These are phyloP conservation scores for Sporopachydermia cereana DNA, from an alignment of 1,139 yeast species.

Conservation along the genomic window DNA sequence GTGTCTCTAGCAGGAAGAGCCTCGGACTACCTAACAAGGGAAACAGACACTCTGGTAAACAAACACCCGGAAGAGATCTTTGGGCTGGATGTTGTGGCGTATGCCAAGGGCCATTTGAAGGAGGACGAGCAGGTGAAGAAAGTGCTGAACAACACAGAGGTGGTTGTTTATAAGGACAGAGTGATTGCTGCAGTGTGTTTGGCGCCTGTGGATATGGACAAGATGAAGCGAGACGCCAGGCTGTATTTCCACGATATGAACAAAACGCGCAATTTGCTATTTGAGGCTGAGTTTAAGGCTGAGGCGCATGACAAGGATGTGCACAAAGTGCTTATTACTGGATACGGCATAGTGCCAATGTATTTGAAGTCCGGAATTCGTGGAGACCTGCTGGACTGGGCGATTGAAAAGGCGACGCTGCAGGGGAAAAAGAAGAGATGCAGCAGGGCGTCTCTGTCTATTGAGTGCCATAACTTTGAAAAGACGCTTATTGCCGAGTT, in stretches of 20 bases:
- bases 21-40: constrained; percentile 2
- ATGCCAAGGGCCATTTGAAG: background rate
- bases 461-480: constrained; percentile 3
- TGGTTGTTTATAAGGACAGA: background rate
- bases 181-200: constrained; percentile 2
- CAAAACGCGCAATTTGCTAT: background rate
- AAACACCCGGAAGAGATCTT: background rate
- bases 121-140: background rate
- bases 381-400: background rate
- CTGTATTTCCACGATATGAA: constrained; percentile 2
- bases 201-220: background rate
- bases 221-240: background rate
- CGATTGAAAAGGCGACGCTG: constrained; percentile 1
- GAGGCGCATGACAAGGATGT: constrained; percentile 1
- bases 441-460: background rate
- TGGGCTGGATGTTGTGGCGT: background rate
- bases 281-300: constrained; percentile 1
- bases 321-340: background rate
- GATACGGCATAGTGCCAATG: background rate
- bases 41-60: background rate
- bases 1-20: constrained; percentile 4
- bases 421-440: background rate
- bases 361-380: background rate
- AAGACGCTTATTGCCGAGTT: background rate
- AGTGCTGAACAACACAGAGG: background rate